Evolutionary conservation across 1,139 yeast genomes (phyloP).

Genomic region (Sugiyamaella novakii): DNA sequence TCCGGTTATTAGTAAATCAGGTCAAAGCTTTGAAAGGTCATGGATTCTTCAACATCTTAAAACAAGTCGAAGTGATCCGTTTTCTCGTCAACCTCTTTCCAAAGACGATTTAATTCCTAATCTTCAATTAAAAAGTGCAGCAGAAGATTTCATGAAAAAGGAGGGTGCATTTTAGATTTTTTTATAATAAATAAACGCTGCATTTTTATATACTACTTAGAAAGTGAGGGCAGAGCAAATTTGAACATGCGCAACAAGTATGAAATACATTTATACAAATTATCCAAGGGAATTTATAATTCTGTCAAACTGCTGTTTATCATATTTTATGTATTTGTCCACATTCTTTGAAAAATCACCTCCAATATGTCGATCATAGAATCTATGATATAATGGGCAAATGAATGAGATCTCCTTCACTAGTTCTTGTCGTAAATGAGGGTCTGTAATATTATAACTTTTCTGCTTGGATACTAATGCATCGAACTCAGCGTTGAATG

Average conservation of each 20-base stretch:
- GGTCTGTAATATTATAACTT: constrained; percentile 66
- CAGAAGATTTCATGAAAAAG: constrained; percentile 34
- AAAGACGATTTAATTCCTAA: constrained; percentile 50
- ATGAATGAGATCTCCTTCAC: constrained; percentile 67
- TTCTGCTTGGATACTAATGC: constrained; percentile 66
- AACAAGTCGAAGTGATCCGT: constrained; percentile 48
- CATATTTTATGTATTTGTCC: constrained; percentile 73
- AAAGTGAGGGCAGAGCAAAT: too few species aligned
- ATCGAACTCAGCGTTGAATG: constrained; percentile 82
- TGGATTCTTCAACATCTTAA: constrained; percentile 47
- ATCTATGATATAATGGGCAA: constrained; percentile 79
- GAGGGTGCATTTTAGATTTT: constrained; percentile 26
- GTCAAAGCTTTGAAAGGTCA: constrained; percentile 51
- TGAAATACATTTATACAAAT: too few species aligned
- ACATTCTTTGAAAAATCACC: constrained; percentile 76
- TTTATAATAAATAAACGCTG: not conserved
- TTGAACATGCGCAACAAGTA: too few species aligned
- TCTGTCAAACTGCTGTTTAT: constrained; percentile 60
- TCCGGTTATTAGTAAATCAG: constrained; percentile 55
- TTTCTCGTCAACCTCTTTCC: constrained; percentile 46
- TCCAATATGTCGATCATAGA: constrained; percentile 70
- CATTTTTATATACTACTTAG: not conserved
- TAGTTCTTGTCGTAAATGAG: constrained; percentile 60
- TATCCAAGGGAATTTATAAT: constrained; percentile 43
- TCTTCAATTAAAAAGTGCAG: constrained; percentile 48